Conservation (phyloP, 164 flowering plant genomes). For the Sextonia rubra region DNA sequence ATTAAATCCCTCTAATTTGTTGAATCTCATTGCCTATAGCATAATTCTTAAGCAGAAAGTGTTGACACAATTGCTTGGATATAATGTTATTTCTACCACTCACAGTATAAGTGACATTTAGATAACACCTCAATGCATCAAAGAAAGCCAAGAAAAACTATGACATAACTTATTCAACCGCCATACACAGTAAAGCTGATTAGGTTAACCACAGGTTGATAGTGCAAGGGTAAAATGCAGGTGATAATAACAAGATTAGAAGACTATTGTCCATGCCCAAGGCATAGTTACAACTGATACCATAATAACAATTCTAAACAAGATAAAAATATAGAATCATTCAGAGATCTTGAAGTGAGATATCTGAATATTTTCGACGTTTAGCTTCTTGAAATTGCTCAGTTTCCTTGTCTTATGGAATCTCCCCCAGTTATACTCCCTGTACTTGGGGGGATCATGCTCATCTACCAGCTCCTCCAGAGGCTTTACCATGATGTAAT, state of each 20-base stretch:
- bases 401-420: slow-evolving; percentile 25
- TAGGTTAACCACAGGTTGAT: too few relatives aligned
- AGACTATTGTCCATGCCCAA: not conserved
- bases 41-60: too few relatives aligned
- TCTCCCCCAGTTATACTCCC: slow-evolving; percentile 40
- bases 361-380: slow-evolving; percentile 37
- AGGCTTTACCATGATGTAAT: slow-evolving; percentile 42
- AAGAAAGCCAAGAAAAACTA: too few relatives aligned
- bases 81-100: too few relatives aligned
- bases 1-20: too few relatives aligned
- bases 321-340: not conserved
- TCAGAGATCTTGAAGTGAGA: slow-evolving; percentile 29
- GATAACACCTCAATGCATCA: too few relatives aligned
- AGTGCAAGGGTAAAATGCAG: too few relatives aligned
- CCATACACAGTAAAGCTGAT: too few relatives aligned
- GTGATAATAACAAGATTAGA: not conserved
- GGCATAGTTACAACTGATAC: not conserved
- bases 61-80: too few relatives aligned
- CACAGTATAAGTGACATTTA: too few relatives aligned
- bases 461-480: slow-evolving; percentile 37
- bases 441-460: slow-evolving; percentile 28
- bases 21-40: too few relatives aligned
- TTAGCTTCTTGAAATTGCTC: slow-evolving; percentile 44
- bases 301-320: not conserved
- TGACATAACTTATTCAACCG: too few relatives aligned